phyloP scores from a whole-genome alignment of 805 yeast genomes.

The Metschnikowia bowlesiae region DNA sequence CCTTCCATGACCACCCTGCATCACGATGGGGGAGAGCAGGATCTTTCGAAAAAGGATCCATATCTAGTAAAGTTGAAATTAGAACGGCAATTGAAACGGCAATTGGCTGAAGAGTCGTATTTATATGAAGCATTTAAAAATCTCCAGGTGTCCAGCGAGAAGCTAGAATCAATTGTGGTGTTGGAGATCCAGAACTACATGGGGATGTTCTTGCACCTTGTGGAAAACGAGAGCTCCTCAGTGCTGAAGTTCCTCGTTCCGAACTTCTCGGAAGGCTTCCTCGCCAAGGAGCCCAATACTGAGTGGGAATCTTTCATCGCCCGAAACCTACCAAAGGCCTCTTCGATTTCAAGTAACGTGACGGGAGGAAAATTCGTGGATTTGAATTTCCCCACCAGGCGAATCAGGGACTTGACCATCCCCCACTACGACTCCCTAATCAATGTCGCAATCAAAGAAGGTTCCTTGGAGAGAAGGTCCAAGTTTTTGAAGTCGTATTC shows the following conservation, averaged over 20 bases:
- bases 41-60: slow-evolving; percentile 65
- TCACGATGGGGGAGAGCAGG: slow-evolving; percentile 13
- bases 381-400: slow-evolving; percentile 34
- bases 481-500: slow-evolving; percentile 90
- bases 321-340: slow-evolving; percentile 48
- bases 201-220: slow-evolving; percentile 62
- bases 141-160: slow-evolving; percentile 81
- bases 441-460: slow-evolving; percentile 61
- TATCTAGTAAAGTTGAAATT: slow-evolving; percentile 65
- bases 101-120: slow-evolving; percentile 77
- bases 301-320: slow-evolving; percentile 88
- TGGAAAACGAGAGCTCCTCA: slow-evolving; percentile 70
- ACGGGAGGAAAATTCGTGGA: slow-evolving; percentile 39
- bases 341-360: slow-evolving; percentile 22
- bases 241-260: slow-evolving; percentile 64
- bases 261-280: slow-evolving; percentile 50
- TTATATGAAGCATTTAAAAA: slow-evolving; percentile 85
- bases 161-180: slow-evolving; percentile 80
- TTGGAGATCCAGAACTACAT: slow-evolving; percentile 81
- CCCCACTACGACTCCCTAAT: slow-evolving; percentile 67
- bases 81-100: slow-evolving; percentile 74
- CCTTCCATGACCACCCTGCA: slow-evolving; percentile 13
- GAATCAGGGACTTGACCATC: slow-evolving; percentile 51
- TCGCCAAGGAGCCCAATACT: slow-evolving; percentile 69
- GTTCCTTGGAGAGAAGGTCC: slow-evolving; percentile 82